Evolutionary conservation across 129 eudicot genomes (phyloP).

Genomic region (Scalesia atractyloides): DNA sequence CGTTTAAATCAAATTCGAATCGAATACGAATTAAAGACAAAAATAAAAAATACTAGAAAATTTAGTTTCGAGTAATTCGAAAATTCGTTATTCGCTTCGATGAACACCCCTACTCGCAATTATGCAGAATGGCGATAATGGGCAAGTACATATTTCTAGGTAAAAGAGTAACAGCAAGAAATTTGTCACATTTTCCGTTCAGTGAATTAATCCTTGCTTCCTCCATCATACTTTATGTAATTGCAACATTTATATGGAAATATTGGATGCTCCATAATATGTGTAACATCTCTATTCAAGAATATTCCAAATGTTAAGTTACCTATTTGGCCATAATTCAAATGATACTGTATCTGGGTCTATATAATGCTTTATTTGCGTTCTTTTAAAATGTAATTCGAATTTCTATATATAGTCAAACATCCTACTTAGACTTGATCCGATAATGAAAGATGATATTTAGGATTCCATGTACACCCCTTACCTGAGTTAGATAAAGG

Average conservation of each 20-base stretch:
- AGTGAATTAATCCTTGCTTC: not conserved
- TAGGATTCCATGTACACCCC: not conserved
- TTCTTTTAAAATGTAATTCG: not conserved
- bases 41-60: no score
- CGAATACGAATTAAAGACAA: no score
- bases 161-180: not conserved
- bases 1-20: no score
- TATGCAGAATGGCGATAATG: not conserved
- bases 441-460: not conserved
- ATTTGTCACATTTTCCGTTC: not conserved
- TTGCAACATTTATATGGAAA: not conserved
- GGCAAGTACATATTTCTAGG: not conserved
- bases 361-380: not conserved
- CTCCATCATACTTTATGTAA: not conserved
- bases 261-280: not conserved
- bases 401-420: not conserved
- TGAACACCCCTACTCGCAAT: not conserved
- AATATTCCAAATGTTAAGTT: not conserved
- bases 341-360: not conserved
- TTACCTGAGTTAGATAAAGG: not conserved
- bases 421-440: not conserved
- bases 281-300: not conserved
- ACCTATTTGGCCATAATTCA: slow-evolving; percentile 1
- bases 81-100: not conserved
- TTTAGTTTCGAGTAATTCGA: no score